Conservation (phyloP, 2,329 filamentous ascomycete species). For the Chaetoscypha palmicola region DNA sequence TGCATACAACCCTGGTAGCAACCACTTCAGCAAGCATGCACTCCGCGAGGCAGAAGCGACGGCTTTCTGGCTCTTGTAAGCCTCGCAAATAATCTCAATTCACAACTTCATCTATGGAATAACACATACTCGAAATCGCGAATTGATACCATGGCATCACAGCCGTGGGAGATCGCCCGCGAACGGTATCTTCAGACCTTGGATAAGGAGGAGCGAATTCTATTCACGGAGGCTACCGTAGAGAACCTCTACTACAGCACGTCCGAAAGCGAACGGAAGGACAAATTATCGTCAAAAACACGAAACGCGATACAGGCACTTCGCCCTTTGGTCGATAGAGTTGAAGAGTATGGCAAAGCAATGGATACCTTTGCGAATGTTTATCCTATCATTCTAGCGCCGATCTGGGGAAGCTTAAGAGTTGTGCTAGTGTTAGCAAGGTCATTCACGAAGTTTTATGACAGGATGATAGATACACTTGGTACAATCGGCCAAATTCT, state of each 20-base stretch:
- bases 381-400: constrained; percentile 9
- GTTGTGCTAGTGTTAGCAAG: constrained; percentile 11
- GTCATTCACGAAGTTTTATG: constrained; percentile 7
- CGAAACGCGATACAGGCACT: neutral
- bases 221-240: constrained; percentile 14
- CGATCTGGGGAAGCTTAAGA: constrained; percentile 14
- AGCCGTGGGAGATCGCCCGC: constrained; percentile 13
- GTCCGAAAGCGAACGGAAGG: constrained; percentile 8
- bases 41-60: no score
- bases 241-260: constrained; percentile 16
- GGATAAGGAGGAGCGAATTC: constrained; percentile 4
- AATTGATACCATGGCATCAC: no score
- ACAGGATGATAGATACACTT: constrained; percentile 8
- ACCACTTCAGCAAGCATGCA: no score
- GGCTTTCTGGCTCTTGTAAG: no score
- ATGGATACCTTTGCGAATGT: constrained; percentile 12
- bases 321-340: constrained; percentile 6
- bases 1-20: no score
- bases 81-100: no score
- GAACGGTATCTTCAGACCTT: constrained; percentile 10
- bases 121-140: no score
- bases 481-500: constrained; percentile 13
- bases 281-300: constrained; percentile 6
- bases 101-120: no score
- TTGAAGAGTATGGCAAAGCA: constrained; percentile 12